Conservation (phyloP, 306 rosid genomes). For the Oemleria cerasiformis region DNA sequence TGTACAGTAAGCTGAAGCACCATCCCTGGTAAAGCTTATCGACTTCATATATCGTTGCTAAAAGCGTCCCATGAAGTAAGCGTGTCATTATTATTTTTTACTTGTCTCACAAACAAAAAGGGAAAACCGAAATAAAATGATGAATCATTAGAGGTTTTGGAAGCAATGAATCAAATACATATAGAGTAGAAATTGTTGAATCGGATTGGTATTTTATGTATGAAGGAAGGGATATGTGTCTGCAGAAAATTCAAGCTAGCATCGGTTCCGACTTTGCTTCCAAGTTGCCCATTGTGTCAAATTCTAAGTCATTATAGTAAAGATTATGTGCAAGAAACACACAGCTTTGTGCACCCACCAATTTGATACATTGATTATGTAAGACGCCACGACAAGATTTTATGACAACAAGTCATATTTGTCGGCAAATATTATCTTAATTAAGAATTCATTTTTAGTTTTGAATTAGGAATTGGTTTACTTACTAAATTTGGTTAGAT, state of each 20-base stretch:
- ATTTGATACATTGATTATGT: no score
- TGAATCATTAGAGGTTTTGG: not conserved
- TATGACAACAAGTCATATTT: no score
- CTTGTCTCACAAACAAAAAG: not conserved
- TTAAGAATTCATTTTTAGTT: no score
- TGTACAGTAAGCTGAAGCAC: slow-evolving; percentile 29
- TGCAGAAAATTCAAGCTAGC: slow-evolving; percentile 38
- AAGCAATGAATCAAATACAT: not conserved
- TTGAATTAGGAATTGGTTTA: no score
- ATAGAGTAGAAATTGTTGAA: slow-evolving; percentile 18
- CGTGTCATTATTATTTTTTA: slow-evolving; percentile 33
- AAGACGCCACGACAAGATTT: no score
- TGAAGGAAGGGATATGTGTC: slow-evolving; percentile 52
- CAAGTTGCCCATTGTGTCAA: slow-evolving; percentile 29
- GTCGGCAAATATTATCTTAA: no score
- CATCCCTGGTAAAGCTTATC: slow-evolving; percentile 44
- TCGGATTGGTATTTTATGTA: not conserved
- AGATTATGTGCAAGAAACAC: not conserved
- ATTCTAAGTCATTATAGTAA: not conserved
- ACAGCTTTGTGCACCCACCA: no score
- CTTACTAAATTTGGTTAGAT: no score
- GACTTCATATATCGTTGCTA: slow-evolving; percentile 43
- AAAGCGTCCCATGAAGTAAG: slow-evolving; percentile 68
- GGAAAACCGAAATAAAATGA: not conserved
- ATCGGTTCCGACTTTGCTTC: slow-evolving; percentile 51